Evolutionary conservation across 768 basidiomycete genomes (phyloP), one percentile per base, ranked within the genome.

Genomic region (Suillus alpinus): DNA sequence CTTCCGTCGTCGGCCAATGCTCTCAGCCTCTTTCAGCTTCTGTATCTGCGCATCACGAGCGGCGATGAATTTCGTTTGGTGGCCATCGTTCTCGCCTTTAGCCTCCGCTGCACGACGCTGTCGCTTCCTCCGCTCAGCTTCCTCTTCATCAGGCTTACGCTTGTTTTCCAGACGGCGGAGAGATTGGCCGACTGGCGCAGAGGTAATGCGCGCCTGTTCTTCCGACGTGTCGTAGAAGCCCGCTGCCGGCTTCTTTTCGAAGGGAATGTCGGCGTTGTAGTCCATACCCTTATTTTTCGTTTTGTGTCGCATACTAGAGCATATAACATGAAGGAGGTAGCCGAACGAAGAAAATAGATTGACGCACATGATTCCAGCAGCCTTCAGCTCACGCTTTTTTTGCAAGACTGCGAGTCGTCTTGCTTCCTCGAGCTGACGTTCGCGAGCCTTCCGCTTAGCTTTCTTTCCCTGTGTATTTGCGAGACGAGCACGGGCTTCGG

Each of bases 391-490:
- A 67, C 97, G 83, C 78, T 95, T 97, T 82, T 99, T 99, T 73
- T 98, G 97, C 58, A 99, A 76, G 39, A 96, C 92, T 9, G 97
- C 97, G 46, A 99, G 77, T 26, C 97, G 83, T 57, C 96, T 81
- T 2, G 97, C 97, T 71, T 99, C 97, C 71, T 99, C 97, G 40
- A 99, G 78, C 69, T 98, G 96, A 61, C 96, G 89, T 70, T 99
- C 97, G 49, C 97, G 86, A 5, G 95, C 97, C 76, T 98, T 99
- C 67, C 97, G 89, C 75, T 99, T 99, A 3, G 97, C 97, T 75
- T 99, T 99, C 76, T 99, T 99, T 39, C 97, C 97, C 75, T 99
- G 97, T 0, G 97, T 99, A 72, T 99, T 99, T 55, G 97, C 97
- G 39, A 99, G 82, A 77, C 97, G 89, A 6, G 97, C 97, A 66